Evolutionary conservation across 129 eudicot species (phyloP), one percentile per base, ranked within the genome.

Genomic region (Cynara cardunculus): DNA sequence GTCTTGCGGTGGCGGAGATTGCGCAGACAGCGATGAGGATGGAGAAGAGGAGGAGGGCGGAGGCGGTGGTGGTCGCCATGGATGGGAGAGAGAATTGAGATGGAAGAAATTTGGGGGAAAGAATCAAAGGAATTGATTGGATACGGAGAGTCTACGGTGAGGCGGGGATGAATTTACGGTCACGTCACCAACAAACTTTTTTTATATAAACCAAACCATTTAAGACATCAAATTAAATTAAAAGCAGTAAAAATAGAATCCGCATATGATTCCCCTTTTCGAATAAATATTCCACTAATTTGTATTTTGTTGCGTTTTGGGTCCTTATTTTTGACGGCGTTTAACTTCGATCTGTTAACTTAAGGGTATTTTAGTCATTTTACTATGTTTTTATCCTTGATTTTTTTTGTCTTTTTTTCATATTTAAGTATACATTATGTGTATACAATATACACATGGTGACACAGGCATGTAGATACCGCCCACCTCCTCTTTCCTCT

Each of bases 1-100:
- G 98, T 35, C 98, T 84, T 14, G 94, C 97, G 84, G 79, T 32
- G 82, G 87, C 81, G 83, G 90, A 28, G 87, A 71, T 73, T 46
- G 91, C 67, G 82, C 82, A 69, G 74, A 86, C 70, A 18, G 49
- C 74, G 85, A 89, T 80, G 85, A 88, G 71, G 79, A 86, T 7
- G 9, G 85, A 46, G 73, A 85, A 80, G 37, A 84, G 80, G 71
- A 87, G 80, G 72, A 80, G 81, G 66, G 73, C 65, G 72, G 78
- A 7, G 69, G 71, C 39, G 35, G 72, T 27, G 10, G 83, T 18
- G 61, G 86, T 37, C 78, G 92, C 88, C 97, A 89, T 88, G 82
- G 86, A 73, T 28, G 68, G 71, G 31, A 46, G 78, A 73, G 77
- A 41, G 21, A 46, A 6, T 35, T 1, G 78, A 10, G 64, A 11